A percentile compares a stretch with the other conserved stretches of the same genome.
These are phyloP conservation scores for Sonneratia caseolaris DNA, from an alignment of 345 rosid genomes.

Conservation along the genomic window DNA sequence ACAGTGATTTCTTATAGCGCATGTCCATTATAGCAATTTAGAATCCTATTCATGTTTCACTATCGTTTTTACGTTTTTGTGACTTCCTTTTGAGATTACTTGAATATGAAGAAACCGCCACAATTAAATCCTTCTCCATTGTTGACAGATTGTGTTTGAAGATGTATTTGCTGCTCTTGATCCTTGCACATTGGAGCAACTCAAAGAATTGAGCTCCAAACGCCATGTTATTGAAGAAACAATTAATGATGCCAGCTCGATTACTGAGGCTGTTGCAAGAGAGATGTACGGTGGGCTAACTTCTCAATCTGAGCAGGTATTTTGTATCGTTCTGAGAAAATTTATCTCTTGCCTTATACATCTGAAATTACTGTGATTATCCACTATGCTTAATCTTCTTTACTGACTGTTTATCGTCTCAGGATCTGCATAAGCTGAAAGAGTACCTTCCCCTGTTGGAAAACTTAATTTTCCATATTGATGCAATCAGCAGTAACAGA, in stretches of 20 bases:
- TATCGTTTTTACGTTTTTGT: background rate
- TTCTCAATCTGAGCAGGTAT: slow-evolving; percentile 46
- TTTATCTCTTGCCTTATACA: background rate
- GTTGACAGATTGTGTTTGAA: slow-evolving; percentile 50
- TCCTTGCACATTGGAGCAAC: slow-evolving; percentile 45
- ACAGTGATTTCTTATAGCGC: background rate
- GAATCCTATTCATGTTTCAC: background rate
- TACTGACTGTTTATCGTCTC: background rate
- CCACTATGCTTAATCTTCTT: background rate
- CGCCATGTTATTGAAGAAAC: slow-evolving; percentile 57
- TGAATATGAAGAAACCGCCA: background rate
- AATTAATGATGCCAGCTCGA: slow-evolving; percentile 44
- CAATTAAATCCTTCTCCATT: background rate
- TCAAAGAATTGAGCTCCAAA: slow-evolving; percentile 52
- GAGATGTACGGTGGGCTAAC: slow-evolving; percentile 64
- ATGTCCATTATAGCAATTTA: background rate
- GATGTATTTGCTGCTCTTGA: slow-evolving; percentile 35
- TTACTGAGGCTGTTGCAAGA: slow-evolving; percentile 56
- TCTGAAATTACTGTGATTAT: background rate
- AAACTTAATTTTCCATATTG: slow-evolving; percentile 44
- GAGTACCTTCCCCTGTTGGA: slow-evolving; percentile 55
- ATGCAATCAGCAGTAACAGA: slow-evolving; percentile 22
- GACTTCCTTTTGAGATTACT: background rate
- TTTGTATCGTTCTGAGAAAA: background rate
- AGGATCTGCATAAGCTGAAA: slow-evolving; percentile 62